Base-by-base conservation (phyloP, 1,284 basidiomycete genomes). In the Cryptococcus sp. region DNA sequence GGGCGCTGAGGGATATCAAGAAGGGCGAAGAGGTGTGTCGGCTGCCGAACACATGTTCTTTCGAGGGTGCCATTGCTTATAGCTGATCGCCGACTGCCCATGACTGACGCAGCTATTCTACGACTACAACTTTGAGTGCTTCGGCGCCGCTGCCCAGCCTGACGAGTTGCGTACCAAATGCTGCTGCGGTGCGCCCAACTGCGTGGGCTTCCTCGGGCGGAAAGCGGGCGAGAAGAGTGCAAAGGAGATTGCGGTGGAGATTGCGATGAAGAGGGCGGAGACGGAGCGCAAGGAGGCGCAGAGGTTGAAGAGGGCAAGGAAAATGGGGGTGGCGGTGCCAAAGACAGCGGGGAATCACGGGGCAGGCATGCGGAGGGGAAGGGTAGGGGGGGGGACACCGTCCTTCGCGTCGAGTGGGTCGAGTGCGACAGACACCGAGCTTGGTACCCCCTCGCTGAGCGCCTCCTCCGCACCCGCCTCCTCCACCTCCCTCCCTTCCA, bases 101-200 rank as follows among this genome's bases (percentile, higher is more conserved):
- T 13, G 3, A 40, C 45, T 46, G 45, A 1, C 13, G 11, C 52
- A 72, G 70, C 67, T 75, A 6, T 72, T 68, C 35, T 78, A 79
- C 71, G 69, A 78, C 59, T 78, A 78, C 70, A 76, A 78, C 61
- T 75, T 73, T 55, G 71, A 74, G 46, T 64, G 68, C 2, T 76
- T 75, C 59, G 67, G 67, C 1, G 66, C 67, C 21, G 62, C 61
- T 6, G 64, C 53, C 12, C 57, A 63, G 2, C 50, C 59, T 11
- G 60, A 69, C 35, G 72, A 75, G 21, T 56, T 64, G 7, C 68
- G 75, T 2, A 73, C 72, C 21, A 60, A 64, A 36, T 79, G 78
- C 63, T 61, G 65, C 35, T 79, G 78, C 51, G 77, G 77, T 1
- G 72, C 77, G 1, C 56, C 65, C 4, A 71, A 70, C 39, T 79